Percentiles rank a stretch among this genome's conserved stretches.
Conservation (phyloP, 176 grass and related monocot species). For the Alopecurus myosuroides region DNA sequence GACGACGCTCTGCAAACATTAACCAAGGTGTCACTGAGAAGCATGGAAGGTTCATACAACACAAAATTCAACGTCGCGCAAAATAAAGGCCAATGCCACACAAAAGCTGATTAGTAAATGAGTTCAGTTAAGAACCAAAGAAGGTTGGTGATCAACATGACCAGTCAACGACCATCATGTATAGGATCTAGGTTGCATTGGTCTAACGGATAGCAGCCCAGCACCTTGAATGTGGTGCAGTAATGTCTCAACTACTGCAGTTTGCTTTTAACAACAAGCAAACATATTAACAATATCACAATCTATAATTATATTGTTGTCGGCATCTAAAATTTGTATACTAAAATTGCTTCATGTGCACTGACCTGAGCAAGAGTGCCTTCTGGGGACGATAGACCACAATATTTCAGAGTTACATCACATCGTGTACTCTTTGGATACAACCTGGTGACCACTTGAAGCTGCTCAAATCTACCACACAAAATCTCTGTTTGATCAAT, state of each 20-base stretch:
- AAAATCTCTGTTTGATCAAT: slow-evolving; percentile 68
- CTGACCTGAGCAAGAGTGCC: slow-evolving; percentile 85
- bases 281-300: not conserved
- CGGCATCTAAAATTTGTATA: slow-evolving; percentile 1
- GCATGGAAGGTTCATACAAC: not conserved
- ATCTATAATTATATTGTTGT: not conserved
- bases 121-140: not conserved
- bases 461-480: slow-evolving; percentile 97
- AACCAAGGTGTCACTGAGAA: not conserved
- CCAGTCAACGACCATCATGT: not conserved
- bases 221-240: not conserved
- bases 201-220: not conserved
- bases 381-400: slow-evolving; percentile 92
- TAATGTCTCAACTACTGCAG: not conserved
- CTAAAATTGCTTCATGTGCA: slow-evolving; percentile 10
- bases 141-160: not conserved
- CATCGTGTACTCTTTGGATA: slow-evolving; percentile 75
- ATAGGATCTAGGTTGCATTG: not conserved
- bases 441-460: slow-evolving; percentile 71
- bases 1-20: slow-evolving; percentile 61
- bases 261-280: not conserved
- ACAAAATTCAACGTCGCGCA: not conserved
- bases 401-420: slow-evolving; percentile 79
- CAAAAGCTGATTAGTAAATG: not conserved
- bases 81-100: not conserved